A percentile compares a stretch with the other conserved stretches of the same genome.
Conservation (phyloP, 2,329 filamentous ascomycete genomes). For the Xylariaceae sp. region DNA sequence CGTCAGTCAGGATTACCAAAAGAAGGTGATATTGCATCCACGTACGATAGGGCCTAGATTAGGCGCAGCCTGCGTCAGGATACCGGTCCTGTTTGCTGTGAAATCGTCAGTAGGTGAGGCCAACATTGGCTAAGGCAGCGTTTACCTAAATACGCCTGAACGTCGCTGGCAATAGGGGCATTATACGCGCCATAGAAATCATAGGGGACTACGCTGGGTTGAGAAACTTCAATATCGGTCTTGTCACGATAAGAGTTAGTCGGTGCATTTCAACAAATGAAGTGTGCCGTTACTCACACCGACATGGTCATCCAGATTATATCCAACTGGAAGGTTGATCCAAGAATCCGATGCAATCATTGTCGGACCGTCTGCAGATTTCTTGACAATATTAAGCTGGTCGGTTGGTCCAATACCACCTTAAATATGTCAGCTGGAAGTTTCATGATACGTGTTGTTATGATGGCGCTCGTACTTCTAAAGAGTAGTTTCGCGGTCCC, state of each 20-base stretch:
- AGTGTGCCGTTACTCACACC: slow-evolving; percentile 42
- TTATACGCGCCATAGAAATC: slow-evolving; percentile 69
- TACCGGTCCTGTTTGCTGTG: slow-evolving; percentile 51
- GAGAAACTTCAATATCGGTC: slow-evolving; percentile 54
- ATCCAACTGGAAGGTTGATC: slow-evolving; percentile 65
- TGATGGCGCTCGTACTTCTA: slow-evolving; percentile 52
- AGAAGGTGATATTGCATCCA: not conserved
- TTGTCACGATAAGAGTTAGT: slow-evolving; percentile 20
- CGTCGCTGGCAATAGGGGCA: slow-evolving; percentile 52
- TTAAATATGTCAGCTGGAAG: slow-evolving; percentile 22
- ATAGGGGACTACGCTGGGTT: slow-evolving; percentile 60
- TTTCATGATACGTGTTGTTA: not conserved
- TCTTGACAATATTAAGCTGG: slow-evolving; percentile 61
- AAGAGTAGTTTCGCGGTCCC: slow-evolving; percentile 72
- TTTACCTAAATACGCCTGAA: slow-evolving; percentile 51
- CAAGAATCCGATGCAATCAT: slow-evolving; percentile 57
- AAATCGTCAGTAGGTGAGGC: slow-evolving; percentile 6
- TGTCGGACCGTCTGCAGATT: slow-evolving; percentile 54
- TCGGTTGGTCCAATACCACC: slow-evolving; percentile 68
- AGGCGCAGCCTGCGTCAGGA: slow-evolving; percentile 67
- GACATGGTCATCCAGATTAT: slow-evolving; percentile 64
- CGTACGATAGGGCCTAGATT: slow-evolving; percentile 64
- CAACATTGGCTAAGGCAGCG: not conserved
- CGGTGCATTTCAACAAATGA: not conserved
- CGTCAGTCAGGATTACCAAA: slow-evolving; percentile 14